Evolutionary conservation across 208 protist genomes (phyloP), one percentile per base, ranked within the genome.

Genomic region (Acanthamoeba lenticulata): DNA sequence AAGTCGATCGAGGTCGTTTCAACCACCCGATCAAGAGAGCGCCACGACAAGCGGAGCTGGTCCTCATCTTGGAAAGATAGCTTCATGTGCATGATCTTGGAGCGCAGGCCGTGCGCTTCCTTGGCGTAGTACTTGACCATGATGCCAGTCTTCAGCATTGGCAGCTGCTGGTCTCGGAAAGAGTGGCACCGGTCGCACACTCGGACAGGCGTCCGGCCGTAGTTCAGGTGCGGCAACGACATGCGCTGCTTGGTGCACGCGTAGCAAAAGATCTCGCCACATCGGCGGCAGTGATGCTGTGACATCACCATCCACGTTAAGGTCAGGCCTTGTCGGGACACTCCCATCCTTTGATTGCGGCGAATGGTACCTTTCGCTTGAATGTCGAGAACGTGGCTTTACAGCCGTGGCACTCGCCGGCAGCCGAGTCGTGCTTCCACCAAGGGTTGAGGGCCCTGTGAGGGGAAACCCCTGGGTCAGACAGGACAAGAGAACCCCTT

Each of bases 71-170:
- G 69, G 69, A 79, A 79, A 36, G 69, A 40, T 5, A 79, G 69
- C 69, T 79, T 79, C 69, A 79, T 79, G 69, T 79, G 69, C 69
- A 79, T 79, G 69, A 79, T 79, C 69, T 79, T 79, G 36, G 69
- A 47, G 69, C 69, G 69, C 36, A 79, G 69, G 69, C 69, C 69
- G 24, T 45, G 34, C 36, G 40, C 44, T 36, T 79, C 69, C 69
- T 79, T 29, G 21, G 69, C 38, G 69, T 79, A 79, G 69, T 79
- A 79, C 69, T 79, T 79, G 69, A 79, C 69, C 69, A 79, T 79
- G 69, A 79, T 45, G 0, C 69, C 69, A 32, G 69, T 79, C 69
- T 79, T 79, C 34, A 79, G 69, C 38, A 36, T 45, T 32, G 40
- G 69, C 5, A 79, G 36, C 69, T 79, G 69, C 40, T 40, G 19